Base-by-base conservation (phyloP, 2,329 filamentous ascomycete genomes). In the Pezicula rhizophila region DNA sequence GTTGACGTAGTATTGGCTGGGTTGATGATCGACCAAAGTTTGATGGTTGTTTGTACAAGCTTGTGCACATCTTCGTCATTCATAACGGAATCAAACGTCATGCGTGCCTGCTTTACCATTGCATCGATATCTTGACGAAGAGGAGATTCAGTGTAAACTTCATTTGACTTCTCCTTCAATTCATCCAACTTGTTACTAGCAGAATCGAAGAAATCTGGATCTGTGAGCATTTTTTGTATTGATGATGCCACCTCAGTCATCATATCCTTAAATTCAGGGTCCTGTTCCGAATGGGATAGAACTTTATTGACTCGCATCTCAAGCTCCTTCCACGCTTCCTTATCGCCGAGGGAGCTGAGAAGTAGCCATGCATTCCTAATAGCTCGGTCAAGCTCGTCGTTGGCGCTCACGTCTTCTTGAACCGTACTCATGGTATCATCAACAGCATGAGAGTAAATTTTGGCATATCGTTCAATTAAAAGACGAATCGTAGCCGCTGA, bases 191-290 rank as follows among this genome's bases (percentile, higher is more conserved):
- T 73, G 43, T 75, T 66, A 7, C 43, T 80, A 0, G 82, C 82
- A 35, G 88, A 76, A 42, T 91, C 86, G 60, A 95, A 88, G 67
- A 96, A 96, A 4, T 84, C 78, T 0, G 92, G 91, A 53, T 96
- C 87, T 0, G 83, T 93, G 38, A 97, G 71, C 65, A 96, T 83
- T 53, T 85, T 84, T 61, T 95, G 85, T 4, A 96, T 67, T 4
- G 87, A 80, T 47, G 83, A 80, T 10, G 85, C 87, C 26, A 91
- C 71, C 41, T 95, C 81, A 18, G 76, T 76, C 63, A 95, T 79
- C 23, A 96, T 70, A 12, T 82, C 73, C 59, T 96, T 89, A 51
- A 96, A 93, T 46, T 93, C 82, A 0, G 87, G 86, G 58, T 96
- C 89, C 31, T 81, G 83, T 51, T 85, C 74, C 2, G 85, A 81